Percentiles rank a stretch among this genome's conserved stretches.
Evolutionary conservation across 345 rosid species (phyloP).

Genomic region (Lepidium sativum): DNA sequence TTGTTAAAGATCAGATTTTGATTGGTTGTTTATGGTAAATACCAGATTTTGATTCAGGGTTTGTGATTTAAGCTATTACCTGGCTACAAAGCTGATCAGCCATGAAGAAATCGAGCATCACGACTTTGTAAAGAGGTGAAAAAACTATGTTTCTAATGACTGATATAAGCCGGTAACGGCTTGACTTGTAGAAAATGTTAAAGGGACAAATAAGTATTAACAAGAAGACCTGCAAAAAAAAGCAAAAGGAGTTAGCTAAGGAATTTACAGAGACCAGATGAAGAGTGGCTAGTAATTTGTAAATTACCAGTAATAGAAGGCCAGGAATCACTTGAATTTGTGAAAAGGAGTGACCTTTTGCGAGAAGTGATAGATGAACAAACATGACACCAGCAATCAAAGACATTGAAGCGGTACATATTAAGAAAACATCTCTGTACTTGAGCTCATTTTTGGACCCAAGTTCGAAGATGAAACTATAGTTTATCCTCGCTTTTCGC

Average conservation of each 20-base stretch:
- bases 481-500: conserved; percentile 85
- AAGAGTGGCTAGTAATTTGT: background rate
- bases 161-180: conserved; percentile 60
- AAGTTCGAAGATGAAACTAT: conserved; percentile 88
- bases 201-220: conserved; percentile 67
- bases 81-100: conserved; percentile 99
- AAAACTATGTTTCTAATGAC: conserved; percentile 67
- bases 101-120: conserved; percentile 99
- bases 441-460: conserved; percentile 76
- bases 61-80: conserved; percentile 28
- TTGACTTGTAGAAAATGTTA: conserved; percentile 64
- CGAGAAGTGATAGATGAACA: conserved; percentile 60
- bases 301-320: conserved; percentile 58
- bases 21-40: background rate
- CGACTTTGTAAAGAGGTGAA: conserved; percentile 94
- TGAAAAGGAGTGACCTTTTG: conserved; percentile 61
- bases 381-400: conserved; percentile 74
- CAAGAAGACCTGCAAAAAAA: conserved; percentile 43
- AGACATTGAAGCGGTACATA: conserved; percentile 68
- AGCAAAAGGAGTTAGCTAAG: background rate
- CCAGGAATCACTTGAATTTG: conserved; percentile 93
- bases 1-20: background rate
- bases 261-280: background rate
- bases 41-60: background rate
- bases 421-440: conserved; percentile 85